These are phyloP conservation scores for Trichocladium uniseriatum DNA, from an alignment of 495 filamentous ascomycete genomes.

Conservation along the genomic window DNA sequence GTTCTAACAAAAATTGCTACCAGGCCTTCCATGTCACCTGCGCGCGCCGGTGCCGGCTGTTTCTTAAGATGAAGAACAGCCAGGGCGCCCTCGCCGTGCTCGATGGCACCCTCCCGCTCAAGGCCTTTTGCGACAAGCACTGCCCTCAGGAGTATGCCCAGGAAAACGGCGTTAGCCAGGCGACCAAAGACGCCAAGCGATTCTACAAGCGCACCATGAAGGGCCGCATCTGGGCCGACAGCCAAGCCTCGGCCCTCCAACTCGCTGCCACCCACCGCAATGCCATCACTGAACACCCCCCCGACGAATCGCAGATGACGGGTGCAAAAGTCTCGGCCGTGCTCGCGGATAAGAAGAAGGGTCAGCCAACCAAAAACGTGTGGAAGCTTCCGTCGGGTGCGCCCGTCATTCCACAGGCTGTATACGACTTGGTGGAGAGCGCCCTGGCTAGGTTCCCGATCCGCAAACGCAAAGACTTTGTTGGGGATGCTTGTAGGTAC, in stretches of 20 bases:
- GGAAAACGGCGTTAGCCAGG: slow-evolving; percentile 60
- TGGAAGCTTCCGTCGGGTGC: slow-evolving; percentile 96
- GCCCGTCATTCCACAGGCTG: slow-evolving; percentile 79
- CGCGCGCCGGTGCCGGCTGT: slow-evolving; percentile 77
- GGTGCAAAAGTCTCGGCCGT: slow-evolving; percentile 47
- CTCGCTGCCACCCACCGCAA: slow-evolving; percentile 56
- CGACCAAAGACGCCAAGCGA: slow-evolving; percentile 45
- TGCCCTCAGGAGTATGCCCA: slow-evolving; percentile 81
- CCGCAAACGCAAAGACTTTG: slow-evolving; percentile 80
- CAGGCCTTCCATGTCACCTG: slow-evolving; percentile 98
- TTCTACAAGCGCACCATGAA: slow-evolving; percentile 85
- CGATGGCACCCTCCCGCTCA: slow-evolving; percentile 74
- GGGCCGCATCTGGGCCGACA: slow-evolving; percentile 81
- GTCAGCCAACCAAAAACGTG: slow-evolving; percentile 54
- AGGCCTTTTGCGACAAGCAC: slow-evolving; percentile 95
- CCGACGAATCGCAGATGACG: slow-evolving; percentile 47
- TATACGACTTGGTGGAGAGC: slow-evolving; percentile 70
- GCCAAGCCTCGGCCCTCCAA: slow-evolving; percentile 74
- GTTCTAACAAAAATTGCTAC: slow-evolving; percentile 94
- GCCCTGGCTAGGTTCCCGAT: slow-evolving; percentile 73
- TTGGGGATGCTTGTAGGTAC: slow-evolving; percentile 86
- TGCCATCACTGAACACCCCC: slow-evolving; percentile 48
- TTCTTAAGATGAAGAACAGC: slow-evolving; percentile 90
- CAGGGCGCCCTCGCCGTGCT: slow-evolving; percentile 70
- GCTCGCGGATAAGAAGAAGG: slow-evolving; percentile 65